Conservation (phyloP, 768 basidiomycete species). For the Chalciporus sphaerocephalus region DNA sequence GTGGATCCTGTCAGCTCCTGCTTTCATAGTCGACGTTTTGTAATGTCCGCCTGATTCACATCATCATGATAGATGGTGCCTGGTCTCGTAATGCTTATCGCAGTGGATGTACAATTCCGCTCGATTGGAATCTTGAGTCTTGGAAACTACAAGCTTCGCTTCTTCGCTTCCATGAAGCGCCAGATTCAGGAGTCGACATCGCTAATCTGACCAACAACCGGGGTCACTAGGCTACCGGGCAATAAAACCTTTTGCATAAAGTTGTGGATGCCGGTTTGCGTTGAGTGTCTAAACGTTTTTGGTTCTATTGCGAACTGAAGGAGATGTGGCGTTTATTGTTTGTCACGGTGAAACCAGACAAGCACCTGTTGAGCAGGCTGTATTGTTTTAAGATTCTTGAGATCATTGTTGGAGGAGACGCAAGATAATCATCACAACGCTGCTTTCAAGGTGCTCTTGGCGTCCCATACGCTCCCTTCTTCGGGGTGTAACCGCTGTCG, state of each 20-base stretch:
- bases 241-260: slow-evolving; percentile 1
- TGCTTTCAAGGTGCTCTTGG: slow-evolving; percentile 2
- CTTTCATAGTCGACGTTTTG: slow-evolving; percentile 9
- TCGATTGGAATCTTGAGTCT: not conserved
- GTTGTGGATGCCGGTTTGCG: not conserved
- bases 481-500: slow-evolving; percentile 50
- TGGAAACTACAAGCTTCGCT: not conserved
- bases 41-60: slow-evolving; percentile 29
- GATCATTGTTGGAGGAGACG: not conserved
- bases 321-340: slow-evolving; percentile 25
- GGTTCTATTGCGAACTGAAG: slow-evolving; percentile 14
- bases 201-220: not conserved
- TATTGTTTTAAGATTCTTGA: not conserved
- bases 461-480: slow-evolving; percentile 55
- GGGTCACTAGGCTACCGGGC: not conserved
- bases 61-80: slow-evolving; percentile 2
- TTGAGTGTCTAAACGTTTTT: not conserved
- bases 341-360: not conserved
- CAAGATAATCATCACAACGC: slow-evolving; percentile 7
- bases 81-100: slow-evolving; percentile 13
- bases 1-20: slow-evolving; percentile 24
- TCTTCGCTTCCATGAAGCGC: slow-evolving; percentile 3
- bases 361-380: not conserved
- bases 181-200: slow-evolving; percentile 2
- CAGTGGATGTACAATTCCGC: slow-evolving; percentile 2